Conservation (phyloP, 2,329 filamentous ascomycete genomes). For the Coniochaeta ligniaria region DNA sequence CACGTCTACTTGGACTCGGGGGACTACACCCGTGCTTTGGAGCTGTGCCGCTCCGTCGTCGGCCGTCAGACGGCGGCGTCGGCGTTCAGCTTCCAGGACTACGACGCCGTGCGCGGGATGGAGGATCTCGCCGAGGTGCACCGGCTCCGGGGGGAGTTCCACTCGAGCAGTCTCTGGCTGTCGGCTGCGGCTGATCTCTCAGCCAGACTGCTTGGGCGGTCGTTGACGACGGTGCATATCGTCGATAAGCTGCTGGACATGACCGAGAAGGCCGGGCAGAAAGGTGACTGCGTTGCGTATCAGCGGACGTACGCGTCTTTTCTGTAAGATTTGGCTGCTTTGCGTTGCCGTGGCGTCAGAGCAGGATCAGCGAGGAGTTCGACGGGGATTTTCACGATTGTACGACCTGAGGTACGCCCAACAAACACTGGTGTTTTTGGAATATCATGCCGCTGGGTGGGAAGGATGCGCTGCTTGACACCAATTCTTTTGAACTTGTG, state of each 20-base stretch:
- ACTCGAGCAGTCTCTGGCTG: not conserved
- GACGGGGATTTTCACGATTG: not conserved
- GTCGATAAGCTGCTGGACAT: conserved; percentile 2
- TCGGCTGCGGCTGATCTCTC: not conserved
- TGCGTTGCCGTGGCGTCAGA: not conserved
- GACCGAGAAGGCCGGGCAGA: not conserved
- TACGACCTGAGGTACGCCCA: not conserved
- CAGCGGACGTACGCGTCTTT: not conserved
- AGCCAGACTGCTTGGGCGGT: not conserved
- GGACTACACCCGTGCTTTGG: not conserved
- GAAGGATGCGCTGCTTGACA: too few relatives aligned
- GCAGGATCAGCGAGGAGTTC: not conserved
- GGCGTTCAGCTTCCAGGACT: not conserved
- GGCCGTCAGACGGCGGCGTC: not conserved
- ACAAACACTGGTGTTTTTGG: not conserved
- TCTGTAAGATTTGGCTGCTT: not conserved
- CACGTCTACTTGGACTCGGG: not conserved
- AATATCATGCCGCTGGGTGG: not conserved
- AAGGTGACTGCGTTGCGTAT: not conserved
- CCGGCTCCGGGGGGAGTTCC: not conserved
- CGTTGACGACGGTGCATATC: conserved; percentile 1
- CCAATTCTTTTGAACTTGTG: not conserved
- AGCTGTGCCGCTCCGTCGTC: not conserved
- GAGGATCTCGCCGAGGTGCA: conserved; percentile 2
- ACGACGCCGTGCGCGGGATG: conserved; percentile 1